phyloP scores from a whole-genome alignment of 305 asterid species.

The Solanum hybrid region DNA sequence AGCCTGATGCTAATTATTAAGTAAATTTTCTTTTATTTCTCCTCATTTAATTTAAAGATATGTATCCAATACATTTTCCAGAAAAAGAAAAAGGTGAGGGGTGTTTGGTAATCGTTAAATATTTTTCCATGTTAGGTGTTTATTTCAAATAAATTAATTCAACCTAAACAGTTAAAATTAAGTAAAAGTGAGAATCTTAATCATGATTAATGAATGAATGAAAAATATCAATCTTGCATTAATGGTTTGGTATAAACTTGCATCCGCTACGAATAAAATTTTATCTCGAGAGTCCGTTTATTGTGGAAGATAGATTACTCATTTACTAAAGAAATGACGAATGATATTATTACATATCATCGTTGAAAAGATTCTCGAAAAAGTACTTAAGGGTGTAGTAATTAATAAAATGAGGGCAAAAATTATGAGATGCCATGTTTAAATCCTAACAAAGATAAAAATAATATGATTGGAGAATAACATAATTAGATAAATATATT shows the following conservation, averaged over 20 bases:
- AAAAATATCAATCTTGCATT: neutral
- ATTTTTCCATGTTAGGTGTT: neutral
- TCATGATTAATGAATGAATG: neutral
- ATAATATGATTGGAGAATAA: neutral
- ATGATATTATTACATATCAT: neutral
- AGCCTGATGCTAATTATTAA: neutral
- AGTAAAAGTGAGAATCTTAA: neutral
- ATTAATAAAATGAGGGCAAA: neutral
- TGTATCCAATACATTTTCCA: neutral
- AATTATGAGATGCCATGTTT: neutral
- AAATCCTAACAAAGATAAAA: neutral
- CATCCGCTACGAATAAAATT: neutral
- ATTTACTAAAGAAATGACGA: neutral
- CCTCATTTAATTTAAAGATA: neutral
- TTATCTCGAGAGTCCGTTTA: neutral
- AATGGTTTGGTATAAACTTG: neutral
- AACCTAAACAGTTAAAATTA: neutral
- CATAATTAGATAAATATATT: neutral
- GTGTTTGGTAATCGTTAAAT: neutral
- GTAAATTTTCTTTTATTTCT: neutral
- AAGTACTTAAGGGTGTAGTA: neutral
- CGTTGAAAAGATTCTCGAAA: neutral
- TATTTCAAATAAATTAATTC: neutral
- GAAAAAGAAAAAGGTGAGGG: neutral
- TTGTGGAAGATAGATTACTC: neutral